Conservation (phyloP, 192 early-diverging fungal species). For the Phycomyces nitens region DNA sequence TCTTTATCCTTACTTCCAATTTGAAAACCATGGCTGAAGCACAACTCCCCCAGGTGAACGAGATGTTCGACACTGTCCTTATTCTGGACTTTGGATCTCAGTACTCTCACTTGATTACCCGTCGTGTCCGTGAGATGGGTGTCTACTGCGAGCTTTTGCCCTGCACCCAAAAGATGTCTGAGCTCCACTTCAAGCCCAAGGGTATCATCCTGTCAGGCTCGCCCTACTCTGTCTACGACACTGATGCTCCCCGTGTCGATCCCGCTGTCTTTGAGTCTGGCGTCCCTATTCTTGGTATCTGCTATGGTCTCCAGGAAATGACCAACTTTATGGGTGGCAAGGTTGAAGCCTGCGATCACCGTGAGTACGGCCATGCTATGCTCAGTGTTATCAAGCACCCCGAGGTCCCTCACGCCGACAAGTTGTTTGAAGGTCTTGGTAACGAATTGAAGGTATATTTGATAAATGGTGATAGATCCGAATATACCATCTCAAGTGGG, state of each 20-base stretch:
- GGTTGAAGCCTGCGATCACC: conserved; percentile 80
- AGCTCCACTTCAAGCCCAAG: conserved; percentile 93
- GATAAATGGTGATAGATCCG: not conserved
- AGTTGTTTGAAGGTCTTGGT: conserved; percentile 70
- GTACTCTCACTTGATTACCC: conserved; percentile 96
- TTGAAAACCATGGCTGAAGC: conserved; percentile 16
- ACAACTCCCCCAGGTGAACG: conserved; percentile 61
- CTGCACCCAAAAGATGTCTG: conserved; percentile 92
- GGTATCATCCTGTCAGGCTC: conserved; percentile 95
- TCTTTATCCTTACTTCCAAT: not conserved
- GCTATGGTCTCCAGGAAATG: conserved; percentile 98
- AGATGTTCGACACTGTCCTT: conserved; percentile 91
- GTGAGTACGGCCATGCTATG: conserved; percentile 92
- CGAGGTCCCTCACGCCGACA: conserved; percentile 55
- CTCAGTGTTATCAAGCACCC: conserved; percentile 64
- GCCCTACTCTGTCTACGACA: conserved; percentile 96
- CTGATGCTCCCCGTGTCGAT: conserved; percentile 92
- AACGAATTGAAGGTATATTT: conserved; percentile 51
- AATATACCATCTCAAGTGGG: not conserved
- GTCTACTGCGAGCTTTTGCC: conserved; percentile 98
- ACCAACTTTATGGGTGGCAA: conserved; percentile 86
- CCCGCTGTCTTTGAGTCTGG: conserved; percentile 83
- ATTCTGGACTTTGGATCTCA: conserved; percentile 99
- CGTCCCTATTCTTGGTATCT: conserved; percentile 95
- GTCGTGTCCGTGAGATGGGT: conserved; percentile 92